Conservation (phyloP, 768 basidiomycete genomes). For the Kwoniella heveanensis region DNA sequence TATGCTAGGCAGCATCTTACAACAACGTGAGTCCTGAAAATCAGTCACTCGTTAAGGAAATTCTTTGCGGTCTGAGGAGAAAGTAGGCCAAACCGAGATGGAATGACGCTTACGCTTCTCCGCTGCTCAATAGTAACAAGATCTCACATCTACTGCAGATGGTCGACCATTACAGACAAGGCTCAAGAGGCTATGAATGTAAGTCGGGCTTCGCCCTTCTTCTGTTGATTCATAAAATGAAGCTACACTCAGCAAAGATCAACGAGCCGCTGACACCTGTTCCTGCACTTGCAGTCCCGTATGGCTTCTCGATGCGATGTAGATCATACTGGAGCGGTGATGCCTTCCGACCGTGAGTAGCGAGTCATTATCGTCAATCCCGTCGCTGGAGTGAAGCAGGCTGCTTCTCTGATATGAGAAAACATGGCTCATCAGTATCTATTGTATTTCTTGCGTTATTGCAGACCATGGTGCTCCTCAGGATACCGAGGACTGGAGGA, state of each 20-base stretch:
- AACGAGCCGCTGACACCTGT: too few species aligned
- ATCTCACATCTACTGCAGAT: slow-evolving; percentile 29
- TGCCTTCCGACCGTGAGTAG: slow-evolving; percentile 44
- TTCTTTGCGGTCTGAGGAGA: not conserved
- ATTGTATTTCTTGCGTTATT: not conserved
- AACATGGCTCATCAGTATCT: too few species aligned
- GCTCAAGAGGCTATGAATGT: slow-evolving; percentile 47
- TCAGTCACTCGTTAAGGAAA: not conserved
- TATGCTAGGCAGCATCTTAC: slow-evolving; percentile 51
- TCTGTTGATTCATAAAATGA: too few species aligned
- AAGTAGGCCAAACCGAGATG: too few species aligned
- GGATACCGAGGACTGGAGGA: slow-evolving; percentile 23
- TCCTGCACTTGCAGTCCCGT: slow-evolving; percentile 27
- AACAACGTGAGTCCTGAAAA: slow-evolving; percentile 34
- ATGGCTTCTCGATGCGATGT: slow-evolving; percentile 44
- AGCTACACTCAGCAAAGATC: too few species aligned
- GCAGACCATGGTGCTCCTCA: slow-evolving; percentile 24
- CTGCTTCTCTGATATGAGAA: too few species aligned
- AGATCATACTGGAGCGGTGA: slow-evolving; percentile 48
- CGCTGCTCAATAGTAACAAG: slow-evolving; percentile 15
- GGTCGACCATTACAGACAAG: slow-evolving; percentile 35
- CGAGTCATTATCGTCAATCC: too few species aligned
- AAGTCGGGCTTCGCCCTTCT: slow-evolving; percentile 12
- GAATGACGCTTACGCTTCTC: too few species aligned
- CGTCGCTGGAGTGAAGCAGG: too few species aligned